Evolutionary conservation across 805 yeast species (phyloP), one percentile per base, ranked within the genome.

Genomic region (Ogataea methanolica): DNA sequence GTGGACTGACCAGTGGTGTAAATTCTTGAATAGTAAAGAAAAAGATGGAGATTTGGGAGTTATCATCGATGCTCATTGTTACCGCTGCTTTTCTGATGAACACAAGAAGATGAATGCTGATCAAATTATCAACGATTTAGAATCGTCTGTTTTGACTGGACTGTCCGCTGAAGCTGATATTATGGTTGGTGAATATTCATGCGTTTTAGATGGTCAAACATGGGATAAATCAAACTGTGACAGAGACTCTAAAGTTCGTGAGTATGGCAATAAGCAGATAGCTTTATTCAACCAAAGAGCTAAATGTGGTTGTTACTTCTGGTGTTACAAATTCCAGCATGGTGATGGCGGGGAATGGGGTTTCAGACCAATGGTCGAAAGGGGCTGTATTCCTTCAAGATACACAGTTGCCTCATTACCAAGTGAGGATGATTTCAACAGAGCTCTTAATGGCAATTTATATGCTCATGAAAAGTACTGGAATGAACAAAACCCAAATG

Each of bases 261-360:
- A 76, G 43, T 91, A 71, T 60, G 96, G 96, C 11, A 70, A 70
- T 17, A 64, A 62, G n/a, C 83, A 88, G 62, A 53, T 66, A 5
- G 58, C 66, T 3, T 52, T 77, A 6, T 78, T 86, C 59, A 59
- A 63, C 5, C 56, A 75, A 36, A 67, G 84, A 34, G 83, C 92
- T 1, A 64, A 73, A 9, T 76, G 80, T 47, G 98, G 98, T 0
- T 74, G 79, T 49, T 91, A 76, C 65, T 92, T 94, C 67, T 92
- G 98, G 98, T 87, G 96, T 2, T 86, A 70, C 64, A 88, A 89
- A 67, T 91, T 91, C 61, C 79, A 85, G 61, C 74, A 81, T 48
- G 97, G 97, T 2, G 85, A 83, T 60, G 97, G 97, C 39, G 98
- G 98, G 15, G 97, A 89, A 68, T 92, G 98, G 98, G 97, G 94